phyloP scores from a whole-genome alignment of 2,329 filamentous ascomycete genomes.

The Penicillium sp. region DNA sequence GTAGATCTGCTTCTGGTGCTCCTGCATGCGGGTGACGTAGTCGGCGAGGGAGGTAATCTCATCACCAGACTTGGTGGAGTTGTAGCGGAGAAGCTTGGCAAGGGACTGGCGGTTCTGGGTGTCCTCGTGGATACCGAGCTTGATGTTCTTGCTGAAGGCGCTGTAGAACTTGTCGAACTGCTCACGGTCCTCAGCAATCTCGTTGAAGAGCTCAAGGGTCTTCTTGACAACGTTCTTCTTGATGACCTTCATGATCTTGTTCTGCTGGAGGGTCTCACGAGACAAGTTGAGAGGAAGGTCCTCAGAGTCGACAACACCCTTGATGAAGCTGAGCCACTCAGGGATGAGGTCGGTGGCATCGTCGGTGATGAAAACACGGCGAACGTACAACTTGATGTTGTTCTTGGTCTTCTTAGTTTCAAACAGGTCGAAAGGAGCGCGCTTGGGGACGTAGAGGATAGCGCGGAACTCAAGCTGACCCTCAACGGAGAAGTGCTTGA shows the following conservation, averaged over 20 bases:
- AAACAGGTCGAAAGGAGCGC: constrained; percentile 98
- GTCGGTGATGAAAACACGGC: constrained; percentile 99
- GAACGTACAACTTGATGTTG: constrained; percentile 99
- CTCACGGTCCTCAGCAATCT: constrained; percentile 99
- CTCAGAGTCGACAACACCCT: constrained; percentile 99
- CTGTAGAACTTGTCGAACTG: constrained; percentile 99
- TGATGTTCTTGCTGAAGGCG: constrained; percentile 99
- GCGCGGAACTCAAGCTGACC: constrained; percentile 99
- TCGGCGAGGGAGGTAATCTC: constrained; percentile 91
- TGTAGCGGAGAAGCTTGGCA: constrained; percentile 98
- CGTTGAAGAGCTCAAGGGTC: constrained; percentile 97
- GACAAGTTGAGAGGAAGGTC: constrained; percentile 99
- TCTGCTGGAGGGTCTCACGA: constrained; percentile 99
- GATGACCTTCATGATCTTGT: constrained; percentile 99
- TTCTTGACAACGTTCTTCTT: constrained; percentile 99
- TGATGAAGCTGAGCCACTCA: constrained; percentile 99
- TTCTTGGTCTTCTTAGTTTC: constrained; percentile 99
- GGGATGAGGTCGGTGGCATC: constrained; percentile 98
- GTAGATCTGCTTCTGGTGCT: constrained; percentile 99
- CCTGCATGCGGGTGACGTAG: constrained; percentile 98
- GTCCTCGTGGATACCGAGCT: constrained; percentile 99
- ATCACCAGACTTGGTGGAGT: constrained; percentile 97
- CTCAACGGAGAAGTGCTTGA: constrained; percentile 99
- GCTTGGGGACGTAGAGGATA: constrained; percentile 99
- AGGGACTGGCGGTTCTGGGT: constrained; percentile 90